Percentiles rank a stretch among this genome's conserved stretches.
These are phyloP conservation scores for Aphanomyces invadans DNA, from an alignment of 352 stramenopile genomes.

Conservation along the genomic window DNA sequence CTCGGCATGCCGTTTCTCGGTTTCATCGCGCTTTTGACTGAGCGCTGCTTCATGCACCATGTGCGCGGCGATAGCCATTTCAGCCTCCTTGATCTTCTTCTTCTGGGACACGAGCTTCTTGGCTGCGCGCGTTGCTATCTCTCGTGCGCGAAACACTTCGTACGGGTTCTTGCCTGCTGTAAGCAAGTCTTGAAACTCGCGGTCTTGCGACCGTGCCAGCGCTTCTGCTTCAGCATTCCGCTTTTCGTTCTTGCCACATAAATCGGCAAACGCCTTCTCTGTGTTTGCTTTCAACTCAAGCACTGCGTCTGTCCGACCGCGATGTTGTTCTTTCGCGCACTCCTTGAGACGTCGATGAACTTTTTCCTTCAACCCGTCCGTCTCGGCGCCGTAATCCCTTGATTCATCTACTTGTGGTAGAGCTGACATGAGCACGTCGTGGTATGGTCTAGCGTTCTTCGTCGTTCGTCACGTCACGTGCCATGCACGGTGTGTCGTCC, in stretches of 20 bases:
- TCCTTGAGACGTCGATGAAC: slow-evolving; percentile 42
- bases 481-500: neutral
- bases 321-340: slow-evolving; percentile 37
- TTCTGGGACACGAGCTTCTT: slow-evolving; percentile 29
- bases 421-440: neutral
- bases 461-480: neutral
- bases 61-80: slow-evolving; percentile 35
- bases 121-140: slow-evolving; percentile 27
- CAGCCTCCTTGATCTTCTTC: slow-evolving; percentile 48
- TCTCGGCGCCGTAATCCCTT: neutral
- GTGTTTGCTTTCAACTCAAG: slow-evolving; percentile 52
- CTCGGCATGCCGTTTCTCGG: slow-evolving; percentile 44
- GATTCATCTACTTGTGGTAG: neutral
- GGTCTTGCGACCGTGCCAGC: slow-evolving; percentile 31
- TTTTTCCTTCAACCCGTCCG: neutral
- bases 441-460: neutral
- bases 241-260: slow-evolving; percentile 42
- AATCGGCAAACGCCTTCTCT: slow-evolving; percentile 36
- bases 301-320: slow-evolving; percentile 40
- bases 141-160: slow-evolving; percentile 46
- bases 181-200: slow-evolving; percentile 44
- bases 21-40: slow-evolving; percentile 39
- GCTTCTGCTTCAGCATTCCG: slow-evolving; percentile 29
- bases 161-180: slow-evolving; percentile 71
- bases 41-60: slow-evolving; percentile 30